These are phyloP conservation scores for Magnusiomyces suaveolens DNA, from an alignment of 1,139 yeast genomes.

Conservation along the genomic window DNA sequence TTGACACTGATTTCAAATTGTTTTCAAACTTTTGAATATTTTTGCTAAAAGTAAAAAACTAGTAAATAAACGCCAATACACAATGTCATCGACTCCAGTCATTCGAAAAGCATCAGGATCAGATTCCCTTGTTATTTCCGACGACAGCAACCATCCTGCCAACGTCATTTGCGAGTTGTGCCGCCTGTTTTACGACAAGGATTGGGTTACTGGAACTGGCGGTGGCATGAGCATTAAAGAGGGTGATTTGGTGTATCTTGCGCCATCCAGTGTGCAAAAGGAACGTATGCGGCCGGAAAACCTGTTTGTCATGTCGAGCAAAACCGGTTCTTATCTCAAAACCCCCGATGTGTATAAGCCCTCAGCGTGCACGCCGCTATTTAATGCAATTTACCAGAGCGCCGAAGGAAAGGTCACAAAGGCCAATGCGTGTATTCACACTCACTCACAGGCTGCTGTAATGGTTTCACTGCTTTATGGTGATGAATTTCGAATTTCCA, in stretches of 20 bases:
- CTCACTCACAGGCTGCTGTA: constrained; percentile 84
- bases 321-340: constrained; percentile 46
- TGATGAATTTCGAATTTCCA: constrained; percentile 62
- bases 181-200: constrained; percentile 61
- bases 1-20: not conserved
- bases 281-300: constrained; percentile 77
- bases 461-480: constrained; percentile 64
- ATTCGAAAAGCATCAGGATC: constrained; percentile 12
- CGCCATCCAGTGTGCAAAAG: constrained; percentile 94
- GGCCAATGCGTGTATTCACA: constrained; percentile 92
- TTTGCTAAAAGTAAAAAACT: not conserved
- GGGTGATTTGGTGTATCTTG: constrained; percentile 41
- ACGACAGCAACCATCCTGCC: constrained; percentile 69
- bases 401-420: constrained; percentile 36
- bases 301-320: constrained; percentile 64
- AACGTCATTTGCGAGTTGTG: constrained; percentile 78
- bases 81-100: too few relatives aligned
- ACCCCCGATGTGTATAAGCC: constrained; percentile 66
- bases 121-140: constrained; percentile 36
- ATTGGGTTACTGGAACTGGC: constrained; percentile 95
- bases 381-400: constrained; percentile 57
- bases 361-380: constrained; percentile 87
- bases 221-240: constrained; percentile 84
- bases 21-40: too few relatives aligned
- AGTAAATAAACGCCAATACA: too few relatives aligned